Evolutionary conservation across 106 monocot genomes (phyloP).

Genomic region (Dioscorea dumetorum): DNA sequence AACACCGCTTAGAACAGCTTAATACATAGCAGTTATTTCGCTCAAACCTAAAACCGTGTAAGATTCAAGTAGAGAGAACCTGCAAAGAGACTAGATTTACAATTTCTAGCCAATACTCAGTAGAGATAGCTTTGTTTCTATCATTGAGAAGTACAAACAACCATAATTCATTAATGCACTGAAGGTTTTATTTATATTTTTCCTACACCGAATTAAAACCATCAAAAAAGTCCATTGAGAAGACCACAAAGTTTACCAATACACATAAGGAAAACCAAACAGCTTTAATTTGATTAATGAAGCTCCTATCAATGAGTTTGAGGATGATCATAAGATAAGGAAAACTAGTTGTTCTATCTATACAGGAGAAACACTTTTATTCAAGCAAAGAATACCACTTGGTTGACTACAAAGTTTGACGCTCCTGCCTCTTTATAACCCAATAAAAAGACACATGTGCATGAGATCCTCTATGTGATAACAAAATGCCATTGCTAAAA

Average conservation of each 20-base stretch:
- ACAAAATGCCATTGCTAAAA: neutral
- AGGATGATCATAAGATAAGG: neutral
- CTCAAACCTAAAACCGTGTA: no score
- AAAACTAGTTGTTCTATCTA: no score
- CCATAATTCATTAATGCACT: neutral
- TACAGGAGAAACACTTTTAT: no score
- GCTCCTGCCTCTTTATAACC: neutral
- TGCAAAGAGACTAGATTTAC: no score
- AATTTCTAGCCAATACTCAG: neutral
- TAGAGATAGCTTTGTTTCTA: neutral
- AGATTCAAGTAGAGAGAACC: no score
- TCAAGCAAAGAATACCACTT: no score
- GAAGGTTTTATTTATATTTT: no score
- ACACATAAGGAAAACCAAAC: neutral
- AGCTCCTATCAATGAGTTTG: neutral
- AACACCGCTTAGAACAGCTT: no score
- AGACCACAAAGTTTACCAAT: neutral
- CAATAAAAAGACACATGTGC: neutral
- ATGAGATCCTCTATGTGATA: neutral
- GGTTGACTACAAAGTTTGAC: no score
- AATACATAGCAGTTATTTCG: no score
- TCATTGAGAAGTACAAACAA: neutral
- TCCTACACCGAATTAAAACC: no score
- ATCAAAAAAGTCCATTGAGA: no score
- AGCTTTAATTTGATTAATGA: neutral